Conservation (phyloP, 805 yeast genomes). For the Metschnikowia chrysomelidarum region DNA sequence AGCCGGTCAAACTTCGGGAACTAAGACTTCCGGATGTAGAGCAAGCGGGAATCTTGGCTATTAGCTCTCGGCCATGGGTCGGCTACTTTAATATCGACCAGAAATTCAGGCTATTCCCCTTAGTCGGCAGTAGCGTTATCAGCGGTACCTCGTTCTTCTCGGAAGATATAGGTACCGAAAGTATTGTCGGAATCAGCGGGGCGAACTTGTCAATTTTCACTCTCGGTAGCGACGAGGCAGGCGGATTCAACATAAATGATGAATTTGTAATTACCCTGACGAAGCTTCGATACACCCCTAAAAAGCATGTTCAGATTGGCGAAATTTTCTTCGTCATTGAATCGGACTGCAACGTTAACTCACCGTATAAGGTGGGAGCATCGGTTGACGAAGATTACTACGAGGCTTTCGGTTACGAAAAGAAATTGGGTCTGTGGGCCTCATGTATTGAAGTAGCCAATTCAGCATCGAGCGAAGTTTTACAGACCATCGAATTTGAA, state of each 20-base stretch:
- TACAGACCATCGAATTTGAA: conserved; percentile 45
- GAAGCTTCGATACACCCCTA: conserved; percentile 52
- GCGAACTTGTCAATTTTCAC: conserved; percentile 55
- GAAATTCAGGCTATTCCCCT: conserved; percentile 47
- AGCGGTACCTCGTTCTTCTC: conserved; percentile 56
- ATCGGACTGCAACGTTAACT: conserved; percentile 39
- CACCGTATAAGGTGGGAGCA: conserved; percentile 24
- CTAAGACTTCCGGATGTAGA: conserved; percentile 23
- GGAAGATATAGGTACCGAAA: conserved; percentile 58
- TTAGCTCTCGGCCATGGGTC: conserved; percentile 57
- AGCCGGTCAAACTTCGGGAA: conserved; percentile 51
- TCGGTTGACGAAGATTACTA: conserved; percentile 32
- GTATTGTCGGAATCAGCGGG: conserved; percentile 61
- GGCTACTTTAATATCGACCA: conserved; percentile 37
- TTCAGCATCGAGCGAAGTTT: conserved; percentile 27
- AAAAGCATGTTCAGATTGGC: conserved; percentile 29
- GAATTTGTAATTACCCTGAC: conserved; percentile 32
- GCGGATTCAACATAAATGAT: conserved; percentile 25
- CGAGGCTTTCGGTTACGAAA: conserved; percentile 47
- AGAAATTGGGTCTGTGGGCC: conserved; percentile 37
- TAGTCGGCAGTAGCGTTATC: conserved; percentile 40
- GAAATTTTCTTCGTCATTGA: conserved; percentile 38
- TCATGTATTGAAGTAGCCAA: conserved; percentile 55
- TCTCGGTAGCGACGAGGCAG: conserved; percentile 37
- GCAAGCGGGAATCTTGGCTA: conserved; percentile 43